These are phyloP conservation scores for Ciborinia camelliae DNA, from an alignment of 2,329 filamentous ascomycete species.

Conservation along the genomic window DNA sequence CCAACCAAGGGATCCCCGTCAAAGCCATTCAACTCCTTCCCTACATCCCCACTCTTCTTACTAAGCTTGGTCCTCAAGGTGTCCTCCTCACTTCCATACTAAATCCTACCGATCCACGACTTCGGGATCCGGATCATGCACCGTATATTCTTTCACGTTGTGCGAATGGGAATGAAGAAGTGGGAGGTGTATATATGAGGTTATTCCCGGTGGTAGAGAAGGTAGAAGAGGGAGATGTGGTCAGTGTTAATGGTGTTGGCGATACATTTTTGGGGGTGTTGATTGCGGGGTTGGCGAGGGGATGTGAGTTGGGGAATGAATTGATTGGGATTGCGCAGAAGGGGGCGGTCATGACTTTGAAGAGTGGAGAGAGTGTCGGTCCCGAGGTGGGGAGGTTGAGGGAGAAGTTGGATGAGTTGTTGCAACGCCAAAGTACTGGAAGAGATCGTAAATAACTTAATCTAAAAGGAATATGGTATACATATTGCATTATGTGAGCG, in stretches of 20 bases:
- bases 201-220: constrained; percentile 59
- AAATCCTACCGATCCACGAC: constrained; percentile 60
- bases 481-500: too few species aligned
- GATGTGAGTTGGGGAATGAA: constrained; percentile 46
- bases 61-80: constrained; percentile 66
- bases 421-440: too few species aligned
- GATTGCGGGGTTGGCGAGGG: constrained; percentile 69
- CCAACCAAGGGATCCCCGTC: constrained; percentile 78
- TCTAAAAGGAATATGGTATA: too few species aligned
- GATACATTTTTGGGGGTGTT: constrained; percentile 89
- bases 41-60: constrained; percentile 79
- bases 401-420: neutral
- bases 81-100: constrained; percentile 72
- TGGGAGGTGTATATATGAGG: constrained; percentile 81
- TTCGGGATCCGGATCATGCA: constrained; percentile 59
- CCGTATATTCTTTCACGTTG: constrained; percentile 70
- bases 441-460: neutral
- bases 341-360: constrained; percentile 75
- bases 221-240: constrained; percentile 66
- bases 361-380: constrained; percentile 62
- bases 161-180: constrained; percentile 47
- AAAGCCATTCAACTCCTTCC: constrained; percentile 82
- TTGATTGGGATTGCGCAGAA: constrained; percentile 77
- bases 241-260: constrained; percentile 91
- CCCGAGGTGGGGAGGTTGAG: neutral